Base-by-base conservation (phyloP, 2,329 filamentous ascomycete species). In the Ascochyta rabiei region DNA sequence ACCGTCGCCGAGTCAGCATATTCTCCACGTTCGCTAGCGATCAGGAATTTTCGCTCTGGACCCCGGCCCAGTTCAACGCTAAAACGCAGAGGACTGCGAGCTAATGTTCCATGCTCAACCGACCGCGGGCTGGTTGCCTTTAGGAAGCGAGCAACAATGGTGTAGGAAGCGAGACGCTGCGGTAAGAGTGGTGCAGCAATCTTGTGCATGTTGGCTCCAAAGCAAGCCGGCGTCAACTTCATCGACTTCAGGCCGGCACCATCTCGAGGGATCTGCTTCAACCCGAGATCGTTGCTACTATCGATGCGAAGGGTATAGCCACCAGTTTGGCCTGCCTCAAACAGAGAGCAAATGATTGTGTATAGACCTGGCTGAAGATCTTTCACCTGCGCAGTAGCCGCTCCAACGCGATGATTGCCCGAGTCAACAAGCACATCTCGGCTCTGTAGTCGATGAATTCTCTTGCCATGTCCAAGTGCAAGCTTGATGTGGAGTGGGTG, bases 261-360 rank as follows among this genome's bases (percentile, higher is more conserved):
- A 71, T 95, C 90, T 6, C 86, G 79, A 0, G 87, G 83, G 3
- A 97, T 81, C 15, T 84, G 82, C 7, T 77, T 78, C 5, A 96
- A 71, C 1, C 74, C 66, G 33, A 87, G 82, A 0, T 82, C 79
- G 2, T 77, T 71, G 48, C 82, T 85, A 30, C 89, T 87, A 41
- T 87, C 86, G n/a, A 97, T 81, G 52, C 86, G 85, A 8, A 99
- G 80, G 0, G 82, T 85, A 68, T 96, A 98, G 43, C 82, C 81
- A 3, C 89, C 90, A 1, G 85, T 79, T 68, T 96, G 90, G 8
- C 88, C 89, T 0, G 88, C 83, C 59, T 96, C 91, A 72, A 96
- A 98, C 0, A 93, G 96, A 2, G 91, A 96, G 71, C 89, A 93
- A 6, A 97, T 89, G 51, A 96, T 82, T 0, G 91, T 97, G 74